Evolutionary conservation across 352 stramenopile genomes (phyloP), one percentile per base, ranked within the genome.

Genomic region (Aphanomyces cochlioides): DNA sequence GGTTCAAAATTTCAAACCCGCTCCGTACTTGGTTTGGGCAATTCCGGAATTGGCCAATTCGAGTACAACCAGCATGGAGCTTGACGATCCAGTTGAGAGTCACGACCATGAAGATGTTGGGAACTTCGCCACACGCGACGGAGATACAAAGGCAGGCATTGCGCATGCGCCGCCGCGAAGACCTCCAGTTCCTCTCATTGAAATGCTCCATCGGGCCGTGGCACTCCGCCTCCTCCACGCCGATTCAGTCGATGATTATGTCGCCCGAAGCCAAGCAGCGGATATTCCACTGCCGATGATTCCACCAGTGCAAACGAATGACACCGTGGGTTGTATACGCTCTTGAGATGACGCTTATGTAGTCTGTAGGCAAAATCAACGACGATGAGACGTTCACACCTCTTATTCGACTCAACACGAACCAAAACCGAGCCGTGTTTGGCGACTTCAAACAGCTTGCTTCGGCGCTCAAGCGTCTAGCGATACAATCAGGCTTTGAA

Each of bases 401-500:
- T 47, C 28, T 69, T 2, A 50, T 63, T n/a, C 64, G 64, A 17
- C n/a, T 70, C 6, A 47, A 63, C n/a, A 50, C 61, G 38, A 70
- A 61, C 64, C 64, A 70, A n/a, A 70, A 63, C 64, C 48, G 64
- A 15, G 28, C 53, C 17, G 47, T 39, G 19, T 70, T 70, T 70
- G 64, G 39, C 17, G 64, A 70, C 54, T 70, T 70, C 19, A 70
- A 70, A 41, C 64, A 61, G 15, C 64, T 70, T 21, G 36, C 64
- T 47, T 70, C 47, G 6, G 64, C 64, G n/a, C 39, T 70, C 7
- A 70, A 70, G 54, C 64, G 64, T 10, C 54, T 70, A 17, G 64
- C 64, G 7, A 70, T 70, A 50, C 64, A 61, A 10, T 70, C 43
- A 5, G 64, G 64, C 64, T 70, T 70, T 41, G 64, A 70, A 50